Evolutionary conservation across 495 filamentous ascomycete species (phyloP).

Genomic region (Aspergillus steynii): DNA sequence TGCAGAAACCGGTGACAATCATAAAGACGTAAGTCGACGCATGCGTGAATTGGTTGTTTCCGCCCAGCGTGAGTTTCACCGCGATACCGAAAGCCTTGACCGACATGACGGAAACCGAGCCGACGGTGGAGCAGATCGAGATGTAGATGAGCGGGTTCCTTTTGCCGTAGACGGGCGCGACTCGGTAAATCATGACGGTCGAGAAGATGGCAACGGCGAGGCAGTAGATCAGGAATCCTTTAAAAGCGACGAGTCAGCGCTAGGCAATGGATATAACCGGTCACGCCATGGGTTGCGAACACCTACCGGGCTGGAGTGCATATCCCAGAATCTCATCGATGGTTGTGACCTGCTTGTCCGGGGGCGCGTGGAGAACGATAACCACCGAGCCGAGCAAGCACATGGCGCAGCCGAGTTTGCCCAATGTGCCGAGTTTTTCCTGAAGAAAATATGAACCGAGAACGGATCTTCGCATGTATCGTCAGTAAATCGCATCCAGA

Average conservation of each 20-base stretch:
- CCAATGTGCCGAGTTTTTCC: conserved; percentile 82
- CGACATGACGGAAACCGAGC: conserved; percentile 96
- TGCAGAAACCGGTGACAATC: conserved; percentile 89
- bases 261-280: not conserved
- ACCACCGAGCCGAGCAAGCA: conserved; percentile 96
- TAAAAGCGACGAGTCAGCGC: conserved; percentile 1
- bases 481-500: conserved; percentile 29
- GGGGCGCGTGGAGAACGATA: conserved; percentile 95
- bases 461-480: conserved; percentile 61
- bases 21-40: conserved; percentile 96
- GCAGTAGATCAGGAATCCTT: conserved; percentile 88
- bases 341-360: conserved; percentile 83
- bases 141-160: conserved; percentile 94
- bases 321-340: conserved; percentile 86
- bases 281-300: not conserved
- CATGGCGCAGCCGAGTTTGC: conserved; percentile 92
- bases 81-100: conserved; percentile 98
- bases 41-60: conserved; percentile 91
- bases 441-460: conserved; percentile 91
- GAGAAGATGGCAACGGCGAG: conserved; percentile 75
- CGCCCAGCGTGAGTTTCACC: conserved; percentile 85
- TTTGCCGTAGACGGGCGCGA: conserved; percentile 85
- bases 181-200: conserved; percentile 90
- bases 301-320: conserved; percentile 84
- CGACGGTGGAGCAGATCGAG: conserved; percentile 95